A percentile compares a stretch with the other conserved stretches of the same genome.
Conservation (phyloP, 2,329 filamentous ascomycete genomes). For the Elsinoe perseae region DNA sequence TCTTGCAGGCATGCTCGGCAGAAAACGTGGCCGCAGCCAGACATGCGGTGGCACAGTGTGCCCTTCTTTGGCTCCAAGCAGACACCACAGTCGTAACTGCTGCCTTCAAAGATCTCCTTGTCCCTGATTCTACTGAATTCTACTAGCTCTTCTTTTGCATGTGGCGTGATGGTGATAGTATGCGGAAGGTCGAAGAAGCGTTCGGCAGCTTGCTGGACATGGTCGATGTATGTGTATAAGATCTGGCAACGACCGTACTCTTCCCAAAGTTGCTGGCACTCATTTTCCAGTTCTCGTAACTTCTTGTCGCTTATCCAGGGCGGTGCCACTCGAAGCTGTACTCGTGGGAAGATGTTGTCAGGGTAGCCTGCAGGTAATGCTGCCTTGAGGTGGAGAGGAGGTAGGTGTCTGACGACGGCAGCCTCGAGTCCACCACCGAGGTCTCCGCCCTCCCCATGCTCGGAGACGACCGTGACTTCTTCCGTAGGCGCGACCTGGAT, state of each 20-base stretch:
- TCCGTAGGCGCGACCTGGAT: constrained; percentile 48
- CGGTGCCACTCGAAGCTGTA: constrained; percentile 43
- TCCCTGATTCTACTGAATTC: constrained; percentile 71
- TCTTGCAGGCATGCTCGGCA: constrained; percentile 80
- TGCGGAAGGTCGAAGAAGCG: constrained; percentile 45
- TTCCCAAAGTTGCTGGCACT: constrained; percentile 49
- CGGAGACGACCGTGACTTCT: constrained; percentile 41
- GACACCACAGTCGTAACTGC: constrained; percentile 80
- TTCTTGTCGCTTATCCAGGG: constrained; percentile 46
- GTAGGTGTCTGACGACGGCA: constrained; percentile 38
- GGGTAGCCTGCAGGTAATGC: constrained; percentile 51
- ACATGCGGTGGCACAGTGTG: constrained; percentile 66
- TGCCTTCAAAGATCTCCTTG: constrained; percentile 66
- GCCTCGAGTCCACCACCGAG: neutral
- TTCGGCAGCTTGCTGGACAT: constrained; percentile 52
- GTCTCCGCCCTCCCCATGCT: neutral
- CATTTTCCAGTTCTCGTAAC: constrained; percentile 39
- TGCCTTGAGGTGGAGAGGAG: constrained; percentile 47
- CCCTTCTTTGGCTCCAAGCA: constrained; percentile 93
- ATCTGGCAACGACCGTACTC: constrained; percentile 51
- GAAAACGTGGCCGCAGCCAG: constrained; percentile 84
- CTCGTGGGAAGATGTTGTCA: constrained; percentile 41
- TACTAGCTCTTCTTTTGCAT: constrained; percentile 60
- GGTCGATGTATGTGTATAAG: constrained; percentile 53
- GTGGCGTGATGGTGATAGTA: constrained; percentile 39